Base-by-base conservation (phyloP, 148 eudicot species). In the Nyssa sinensis region DNA sequence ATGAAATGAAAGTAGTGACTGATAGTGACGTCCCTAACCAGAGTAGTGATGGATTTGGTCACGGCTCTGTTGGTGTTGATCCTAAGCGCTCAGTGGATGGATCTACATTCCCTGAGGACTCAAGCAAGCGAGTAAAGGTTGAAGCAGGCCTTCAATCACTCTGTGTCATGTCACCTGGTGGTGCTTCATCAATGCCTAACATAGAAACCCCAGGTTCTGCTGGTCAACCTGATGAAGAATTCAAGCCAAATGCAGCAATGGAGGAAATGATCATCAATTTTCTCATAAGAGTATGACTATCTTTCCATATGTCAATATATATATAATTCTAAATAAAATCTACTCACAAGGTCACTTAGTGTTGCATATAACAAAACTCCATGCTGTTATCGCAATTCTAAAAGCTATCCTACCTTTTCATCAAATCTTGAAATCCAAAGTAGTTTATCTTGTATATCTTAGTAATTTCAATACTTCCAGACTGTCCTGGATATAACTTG, bases 241-340 rank as follows among this genome's bases (percentile, higher is more conserved):
- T 96, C 76, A 96, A 96, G 80, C 98, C 99, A 63, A 96, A 96
- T 84, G 98, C 99, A 51, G 99, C 99, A n/a, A 96, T 96, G 99
- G 99, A 93, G 82, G 99, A 96, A 86, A 96, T 96, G 99, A 96
- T 96, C 64, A 93, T 96, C 62, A 96, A 96, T 86, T 96, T 96
- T 84, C 91, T 96, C 71, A 93, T 96, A 80, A 84, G 99, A 83
- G 99, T 96, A 85, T 75, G 83, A 2, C n/a, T 28, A 34, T 55
- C 44, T 74, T 55, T 29, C 19, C 24, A 13, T 55, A 55, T n/a
- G n/a, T n/a, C n/a, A n/a, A n/a, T n/a, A n/a, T n/a, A n/a, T n/a
- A n/a, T n/a, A n/a, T n/a, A 55, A 19, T 13, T n/a, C 9, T 19
- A 7, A n/a, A 19, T 55, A 55, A 23, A 17, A 55, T 55, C 59